Base-by-base conservation (phyloP, 1,284 basidiomycete species). In the Leccinum subspadiceum region DNA sequence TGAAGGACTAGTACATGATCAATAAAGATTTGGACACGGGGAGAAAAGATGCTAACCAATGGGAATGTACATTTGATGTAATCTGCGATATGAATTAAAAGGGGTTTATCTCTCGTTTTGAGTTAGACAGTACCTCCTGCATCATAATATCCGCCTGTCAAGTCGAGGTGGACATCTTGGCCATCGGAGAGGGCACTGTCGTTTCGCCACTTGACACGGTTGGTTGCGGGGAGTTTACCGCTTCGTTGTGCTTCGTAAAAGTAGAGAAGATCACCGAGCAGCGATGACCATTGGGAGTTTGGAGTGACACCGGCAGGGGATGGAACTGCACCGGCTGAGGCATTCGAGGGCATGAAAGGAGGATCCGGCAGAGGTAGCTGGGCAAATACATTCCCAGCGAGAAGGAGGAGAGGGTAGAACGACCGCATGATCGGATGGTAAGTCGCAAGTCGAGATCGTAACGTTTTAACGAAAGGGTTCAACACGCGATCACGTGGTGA, bases 171-270 rank as follows among this genome's bases (percentile, higher is more conserved):
- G 33, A 82, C 87, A 65, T 93, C 89, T 58, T 79, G 74, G 9
- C 94, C 95, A 74, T 98, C 95, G 29, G 85, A 76, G 26, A 89
- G 68, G 20, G 84, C 83, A 70, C 89, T 93, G 62, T 87, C 83
- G 67, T 97, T 96, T 55, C 95, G 81, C 95, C 95, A 97, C 13
- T 80, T 69, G 0, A 96, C 92, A 24, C 94, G 83, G 64, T 92
- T 92, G 5, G 79, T 80, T 10, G 74, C 68, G 0, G 89, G 84
- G 5, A 96, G 80, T 52, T 79, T 80, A 12, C 94, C 94, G 60
- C 90, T 92, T 46, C 94, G 81, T 70, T 97, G 94, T 1, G 87
- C 93, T 64, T 97, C 94, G 71, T 96, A 97, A 74, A 96, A 96
- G 71, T 86, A 96, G 20, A 97, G 73, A 35, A 89, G 74, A 72